Base-by-base conservation (phyloP, 306 rosid species). In the Quercus gilva region DNA sequence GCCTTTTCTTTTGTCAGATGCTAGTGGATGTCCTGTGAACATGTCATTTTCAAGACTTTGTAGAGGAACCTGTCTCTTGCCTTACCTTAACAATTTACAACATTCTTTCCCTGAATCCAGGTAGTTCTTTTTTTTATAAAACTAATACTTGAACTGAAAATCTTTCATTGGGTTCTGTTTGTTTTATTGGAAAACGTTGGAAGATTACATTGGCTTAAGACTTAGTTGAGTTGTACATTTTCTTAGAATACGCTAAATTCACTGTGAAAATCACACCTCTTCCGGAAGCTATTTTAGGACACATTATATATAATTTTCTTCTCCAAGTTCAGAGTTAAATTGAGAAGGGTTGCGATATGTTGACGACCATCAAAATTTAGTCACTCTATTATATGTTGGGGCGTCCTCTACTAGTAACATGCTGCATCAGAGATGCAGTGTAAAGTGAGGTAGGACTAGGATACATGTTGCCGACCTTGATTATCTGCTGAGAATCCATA, bases 31-130 rank as follows among this genome's bases (percentile, higher is more conserved):
- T 45, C 74, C 85, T 73, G 78, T 79, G 70, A 89, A 58, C 74
- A 92, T 92, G 96, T 78, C 83, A 63, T 84, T 79, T 74, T 88
- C 92, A 53, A 78, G 85, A 75, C 69, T 86, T 74, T 78, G 84
- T 81, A 80, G 86, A 85, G 84, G 91, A 74, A 74, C 76, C 14
- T 71, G 61, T 77, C 73, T 80, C 80, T 75, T 57, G 2, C 76
- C 87, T 25, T 76, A 55, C 73, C 74, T 85, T 71, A 85, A 73
- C 77, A 81, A 79, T 55, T 56, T 85, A 67, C 87, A 70, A 15
- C 71, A 25, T 17, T 23, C 59, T 28, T 61, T 71, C 77, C 23
- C 70, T 37, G 87, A 78, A 60, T 84, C 79, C 74, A 87, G 91
- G 94, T 88, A 83, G 61, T 28, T 65, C 37, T 78, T 26, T 11